These are phyloP conservation scores for Phialocephala subalpina DNA, from an alignment of 2,329 filamentous ascomycete genomes.

Conservation along the genomic window DNA sequence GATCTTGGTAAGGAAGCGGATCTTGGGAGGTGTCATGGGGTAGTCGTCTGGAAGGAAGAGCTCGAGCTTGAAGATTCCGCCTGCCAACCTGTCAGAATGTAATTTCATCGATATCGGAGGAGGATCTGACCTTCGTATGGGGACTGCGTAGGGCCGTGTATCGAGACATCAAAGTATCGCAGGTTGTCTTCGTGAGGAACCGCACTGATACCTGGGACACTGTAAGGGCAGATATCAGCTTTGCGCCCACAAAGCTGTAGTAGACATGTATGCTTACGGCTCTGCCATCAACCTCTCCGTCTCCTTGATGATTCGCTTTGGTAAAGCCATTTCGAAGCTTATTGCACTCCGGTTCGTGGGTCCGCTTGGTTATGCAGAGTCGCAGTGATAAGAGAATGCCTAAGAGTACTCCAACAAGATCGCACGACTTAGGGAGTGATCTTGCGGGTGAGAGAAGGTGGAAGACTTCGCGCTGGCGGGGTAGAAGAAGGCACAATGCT, in stretches of 20 bases:
- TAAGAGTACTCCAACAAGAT: neutral
- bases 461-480: conserved; percentile 7
- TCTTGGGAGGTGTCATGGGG: conserved; percentile 98
- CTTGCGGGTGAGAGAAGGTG: neutral
- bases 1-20: conserved; percentile 98
- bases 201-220: conserved; percentile 95
- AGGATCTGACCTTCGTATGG: conserved; percentile 84
- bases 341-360: neutral
- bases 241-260: neutral
- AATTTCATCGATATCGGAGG: neutral
- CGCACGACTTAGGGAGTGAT: neutral
- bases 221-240: conserved; percentile 48
- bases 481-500: conserved; percentile 4
- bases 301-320: conserved; percentile 98
- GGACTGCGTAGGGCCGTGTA: conserved; percentile 89
- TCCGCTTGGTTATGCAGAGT: neutral
- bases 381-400: neutral
- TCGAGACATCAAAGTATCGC: conserved; percentile 97
- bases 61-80: conserved; percentile 93
- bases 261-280: conserved; percentile 69
- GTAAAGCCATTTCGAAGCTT: conserved; percentile 68
- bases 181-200: conserved; percentile 97
- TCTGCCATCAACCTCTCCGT: conserved; percentile 97
- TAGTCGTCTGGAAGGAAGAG: conserved; percentile 98
- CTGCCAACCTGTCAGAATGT: conserved; percentile 33